Evolutionary conservation across 345 rosid genomes (phyloP).

Genomic region (Clarkia xantiana): DNA sequence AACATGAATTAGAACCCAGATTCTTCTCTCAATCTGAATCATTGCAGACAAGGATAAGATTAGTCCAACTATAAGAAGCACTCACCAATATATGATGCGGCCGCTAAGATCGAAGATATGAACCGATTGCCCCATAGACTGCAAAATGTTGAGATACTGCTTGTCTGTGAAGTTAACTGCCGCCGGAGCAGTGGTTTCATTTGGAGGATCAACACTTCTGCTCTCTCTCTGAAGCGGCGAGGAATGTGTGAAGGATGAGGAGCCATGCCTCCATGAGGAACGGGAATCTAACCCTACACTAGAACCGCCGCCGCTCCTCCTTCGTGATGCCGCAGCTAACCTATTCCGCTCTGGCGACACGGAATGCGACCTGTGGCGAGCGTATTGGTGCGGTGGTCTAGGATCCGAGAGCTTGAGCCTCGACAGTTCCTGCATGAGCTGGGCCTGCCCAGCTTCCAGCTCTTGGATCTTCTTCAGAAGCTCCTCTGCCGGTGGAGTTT

Average conservation of each 20-base stretch:
- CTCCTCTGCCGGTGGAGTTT: constrained; percentile 59
- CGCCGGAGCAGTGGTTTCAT: constrained; percentile 31
- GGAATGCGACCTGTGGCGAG: constrained; percentile 69
- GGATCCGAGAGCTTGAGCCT: constrained; percentile 5
- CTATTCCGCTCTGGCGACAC: constrained; percentile 55
- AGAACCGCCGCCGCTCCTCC: constrained; percentile 13
- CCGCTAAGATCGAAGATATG: constrained; percentile 53
- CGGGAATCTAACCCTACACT: constrained; percentile 13
- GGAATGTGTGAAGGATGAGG: constrained; percentile 55
- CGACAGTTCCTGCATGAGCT: constrained; percentile 69
- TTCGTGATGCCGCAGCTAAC: constrained; percentile 19
- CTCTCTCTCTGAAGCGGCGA: constrained; percentile 86
- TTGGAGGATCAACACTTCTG: constrained; percentile 18
- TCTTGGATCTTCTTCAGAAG: constrained; percentile 67
- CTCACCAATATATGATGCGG: constrained; percentile 77
- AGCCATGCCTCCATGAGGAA: constrained; percentile 35
- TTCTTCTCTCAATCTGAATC: not conserved
- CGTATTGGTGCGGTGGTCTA: not conserved
- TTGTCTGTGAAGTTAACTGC: constrained; percentile 44
- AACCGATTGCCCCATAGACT: constrained; percentile 89
- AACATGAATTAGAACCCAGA: not conserved
- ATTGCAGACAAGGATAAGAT: not conserved
- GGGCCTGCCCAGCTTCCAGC: constrained; percentile 76
- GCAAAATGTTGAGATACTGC: constrained; percentile 77
- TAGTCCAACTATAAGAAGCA: not conserved